A percentile compares a stretch with the other conserved stretches of the same genome.
These are phyloP conservation scores for Hypoxylon sp. DNA, from an alignment of 2,329 filamentous ascomycete genomes.

Conservation along the genomic window DNA sequence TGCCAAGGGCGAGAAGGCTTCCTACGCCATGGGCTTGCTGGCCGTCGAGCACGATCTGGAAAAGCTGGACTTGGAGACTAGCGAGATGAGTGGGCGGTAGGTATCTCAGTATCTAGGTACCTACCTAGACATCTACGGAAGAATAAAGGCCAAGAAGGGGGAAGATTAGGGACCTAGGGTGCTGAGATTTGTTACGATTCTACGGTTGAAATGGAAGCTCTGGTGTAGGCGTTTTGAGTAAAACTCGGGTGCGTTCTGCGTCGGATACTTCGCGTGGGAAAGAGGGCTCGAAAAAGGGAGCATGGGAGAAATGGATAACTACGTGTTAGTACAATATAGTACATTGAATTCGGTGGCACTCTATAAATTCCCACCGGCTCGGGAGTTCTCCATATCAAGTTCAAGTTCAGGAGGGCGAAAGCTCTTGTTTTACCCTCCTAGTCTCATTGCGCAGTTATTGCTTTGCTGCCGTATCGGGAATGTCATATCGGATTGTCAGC, in stretches of 20 bases:
- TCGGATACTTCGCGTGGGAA: constrained; percentile 16
- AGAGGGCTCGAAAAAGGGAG: background rate
- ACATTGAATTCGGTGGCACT: constrained; percentile 22
- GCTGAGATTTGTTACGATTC: constrained; percentile 3
- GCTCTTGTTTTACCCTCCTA: constrained; percentile 16
- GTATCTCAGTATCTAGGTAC: background rate
- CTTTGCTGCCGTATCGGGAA: background rate
- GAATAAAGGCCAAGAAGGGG: background rate
- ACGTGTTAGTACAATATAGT: constrained; percentile 25
- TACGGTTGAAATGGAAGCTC: constrained; percentile 5
- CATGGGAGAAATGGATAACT: background rate
- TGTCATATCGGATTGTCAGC: background rate
- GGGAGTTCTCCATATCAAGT: constrained; percentile 1
- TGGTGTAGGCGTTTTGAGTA: constrained; percentile 15
- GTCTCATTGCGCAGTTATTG: constrained; percentile 24
- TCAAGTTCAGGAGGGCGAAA: constrained; percentile 2
- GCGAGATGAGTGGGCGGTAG: constrained; percentile 43
- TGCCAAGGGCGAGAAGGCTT: constrained; percentile 72
- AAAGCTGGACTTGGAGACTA: constrained; percentile 67
- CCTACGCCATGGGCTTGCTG: constrained; percentile 83
- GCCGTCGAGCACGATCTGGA: constrained; percentile 82
- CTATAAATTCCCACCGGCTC: constrained; percentile 4
- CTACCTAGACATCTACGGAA: background rate
- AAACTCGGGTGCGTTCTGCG: constrained; percentile 15
- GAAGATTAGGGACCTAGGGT: background rate